Evolutionary conservation across 768 basidiomycete species (phyloP), one percentile per base, ranked within the genome.

Genomic region (Fibroporia radiculosa): DNA sequence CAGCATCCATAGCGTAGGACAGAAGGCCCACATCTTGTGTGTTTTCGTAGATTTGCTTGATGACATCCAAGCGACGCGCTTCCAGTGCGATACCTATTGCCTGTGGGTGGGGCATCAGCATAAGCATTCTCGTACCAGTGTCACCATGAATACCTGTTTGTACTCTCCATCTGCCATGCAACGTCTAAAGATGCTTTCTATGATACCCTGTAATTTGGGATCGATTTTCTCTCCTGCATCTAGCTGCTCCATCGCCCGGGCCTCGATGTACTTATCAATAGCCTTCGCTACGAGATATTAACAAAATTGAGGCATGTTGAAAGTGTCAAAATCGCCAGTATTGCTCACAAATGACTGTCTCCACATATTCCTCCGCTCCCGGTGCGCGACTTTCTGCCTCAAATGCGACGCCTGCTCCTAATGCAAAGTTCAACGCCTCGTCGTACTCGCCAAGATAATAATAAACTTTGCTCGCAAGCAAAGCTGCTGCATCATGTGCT

Each of bases 381-480:
- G 68, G 61, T 13, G 66, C 70, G 55, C 74, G 75, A 51, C 75
- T 68, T 59, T 91, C 86, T 1, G 70, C 73, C 61, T 89, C 83
- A 59, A 98, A 97, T 60, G 87, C 84, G 62, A 67, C 72, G 45
- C 88, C 92, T 14, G 95, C 90, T 46, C 86, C 85, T 37, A 99
- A 79, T 18, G 96, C 96, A 59, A 97, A 97, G 11, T 89, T 84
- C 47, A 99, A 76, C 23, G 93, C 90, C 62, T 99, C 96, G 58
- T 93, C 91, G 55, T 95, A 88, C 62, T 91, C 89, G 52, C 88
- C 92, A 39, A 99, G 74, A 74, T 86, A 95, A 67, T 92, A 98
- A 66, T 98, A 98, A 40, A 98, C 88, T 63, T 98, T 98, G 73
- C 92, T 93, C n/a, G 88, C 85, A 23, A 99, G 74, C 40, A 98